Conservation (phyloP, 2,329 filamentous ascomycete genomes). For the Colletotrichum higginsianum region DNA sequence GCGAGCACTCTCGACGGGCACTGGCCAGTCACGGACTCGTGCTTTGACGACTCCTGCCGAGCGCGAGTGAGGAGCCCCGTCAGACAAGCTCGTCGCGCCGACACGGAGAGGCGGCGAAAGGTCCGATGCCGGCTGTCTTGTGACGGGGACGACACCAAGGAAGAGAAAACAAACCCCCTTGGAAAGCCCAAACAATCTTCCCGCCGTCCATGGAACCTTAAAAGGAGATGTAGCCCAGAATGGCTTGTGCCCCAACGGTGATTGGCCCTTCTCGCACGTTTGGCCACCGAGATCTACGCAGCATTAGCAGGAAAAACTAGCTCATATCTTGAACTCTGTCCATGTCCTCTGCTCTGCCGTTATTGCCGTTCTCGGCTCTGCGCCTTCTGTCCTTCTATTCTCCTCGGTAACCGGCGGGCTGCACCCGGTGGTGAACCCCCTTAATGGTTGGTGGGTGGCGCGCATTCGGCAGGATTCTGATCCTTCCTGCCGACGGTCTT, state of each 20-base stretch:
- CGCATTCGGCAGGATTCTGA: neutral
- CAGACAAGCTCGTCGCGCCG: neutral
- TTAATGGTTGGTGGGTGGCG: neutral
- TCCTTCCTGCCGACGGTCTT: neutral
- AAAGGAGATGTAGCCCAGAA: constrained; percentile 18
- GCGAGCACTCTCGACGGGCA: neutral
- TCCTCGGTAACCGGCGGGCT: neutral
- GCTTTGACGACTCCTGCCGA: neutral
- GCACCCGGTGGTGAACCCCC: neutral
- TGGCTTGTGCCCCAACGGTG: neutral
- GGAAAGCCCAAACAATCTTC: neutral
- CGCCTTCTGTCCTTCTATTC: too few relatives aligned
- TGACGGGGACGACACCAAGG: neutral
- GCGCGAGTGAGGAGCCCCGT: neutral
- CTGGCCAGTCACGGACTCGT: neutral
- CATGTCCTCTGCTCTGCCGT: neutral
- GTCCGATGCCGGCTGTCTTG: neutral
- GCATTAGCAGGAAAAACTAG: constrained; percentile 1
- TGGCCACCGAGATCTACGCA: neutral
- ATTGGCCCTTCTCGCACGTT: constrained; percentile 11
- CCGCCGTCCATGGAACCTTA: neutral
- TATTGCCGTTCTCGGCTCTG: constrained; percentile 4
- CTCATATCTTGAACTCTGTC: neutral
- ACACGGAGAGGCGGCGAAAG: neutral
- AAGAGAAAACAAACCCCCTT: neutral